These are phyloP conservation scores for Physcia stellaris DNA, from an alignment of 495 filamentous ascomycete species.

Conservation along the genomic window DNA sequence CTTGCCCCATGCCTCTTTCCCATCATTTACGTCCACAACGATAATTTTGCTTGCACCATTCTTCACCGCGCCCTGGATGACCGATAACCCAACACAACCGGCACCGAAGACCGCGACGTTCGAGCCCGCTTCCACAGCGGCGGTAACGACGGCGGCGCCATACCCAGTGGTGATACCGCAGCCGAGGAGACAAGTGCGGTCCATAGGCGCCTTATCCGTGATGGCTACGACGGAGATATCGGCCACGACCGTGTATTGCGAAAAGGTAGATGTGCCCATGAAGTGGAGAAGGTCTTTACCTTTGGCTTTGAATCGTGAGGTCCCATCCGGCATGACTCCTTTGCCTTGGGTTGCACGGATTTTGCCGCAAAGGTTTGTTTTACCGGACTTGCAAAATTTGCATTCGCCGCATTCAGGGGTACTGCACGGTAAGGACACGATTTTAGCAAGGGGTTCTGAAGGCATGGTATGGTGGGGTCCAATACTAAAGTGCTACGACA, in stretches of 20 bases:
- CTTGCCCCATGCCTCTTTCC: conserved; percentile 79
- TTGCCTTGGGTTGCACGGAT: conserved; percentile 92
- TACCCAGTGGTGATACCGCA: conserved; percentile 99
- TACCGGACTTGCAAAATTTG: conserved; percentile 99
- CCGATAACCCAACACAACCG: conserved; percentile 87
- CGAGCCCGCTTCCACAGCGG: conserved; percentile 75
- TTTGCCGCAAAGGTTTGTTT: conserved; percentile 99
- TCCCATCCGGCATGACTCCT: conserved; percentile 97
- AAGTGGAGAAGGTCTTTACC: conserved; percentile 93
- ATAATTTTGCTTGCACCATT: conserved; percentile 83
- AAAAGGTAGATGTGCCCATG: conserved; percentile 98
- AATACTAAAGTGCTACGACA: conserved; percentile 95
- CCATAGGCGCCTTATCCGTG: conserved; percentile 81
- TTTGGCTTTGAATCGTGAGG: conserved; percentile 85
- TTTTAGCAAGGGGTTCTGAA: not conserved
- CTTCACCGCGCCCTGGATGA: conserved; percentile 89
- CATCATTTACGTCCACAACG: conserved; percentile 85
- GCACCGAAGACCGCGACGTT: conserved; percentile 93
- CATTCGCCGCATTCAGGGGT: conserved; percentile 94
- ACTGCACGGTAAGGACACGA: conserved; percentile 28
- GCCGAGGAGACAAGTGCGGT: conserved; percentile 87
- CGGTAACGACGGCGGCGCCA: conserved; percentile 86
- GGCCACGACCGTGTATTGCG: conserved; percentile 95
- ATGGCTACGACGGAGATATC: conserved; percentile 97
- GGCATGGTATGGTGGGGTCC: conserved; percentile 10